Percentiles rank a stretch among this genome's conserved stretches.
phyloP scores from a whole-genome alignment of 2,329 filamentous ascomycete genomes.

The Exophiala sideris region DNA sequence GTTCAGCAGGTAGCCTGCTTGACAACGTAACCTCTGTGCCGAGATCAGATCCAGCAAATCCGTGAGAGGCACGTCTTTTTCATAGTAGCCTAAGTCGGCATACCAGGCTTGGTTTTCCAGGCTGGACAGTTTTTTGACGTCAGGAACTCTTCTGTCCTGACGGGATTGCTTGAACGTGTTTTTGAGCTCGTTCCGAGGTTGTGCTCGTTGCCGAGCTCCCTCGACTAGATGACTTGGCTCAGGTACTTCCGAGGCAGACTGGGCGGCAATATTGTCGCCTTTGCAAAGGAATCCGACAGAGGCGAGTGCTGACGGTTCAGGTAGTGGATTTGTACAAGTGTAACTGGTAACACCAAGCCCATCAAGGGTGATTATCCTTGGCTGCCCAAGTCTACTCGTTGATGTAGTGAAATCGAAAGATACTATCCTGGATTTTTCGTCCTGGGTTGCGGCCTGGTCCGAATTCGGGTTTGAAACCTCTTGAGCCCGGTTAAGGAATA shows the following conservation, averaged over 20 bases:
- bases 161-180: slow-evolving; percentile 18
- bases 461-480: slow-evolving; percentile 46
- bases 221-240: slow-evolving; percentile 6
- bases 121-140: slow-evolving; percentile 17
- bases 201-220: slow-evolving; percentile 13
- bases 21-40: slow-evolving; percentile 50
- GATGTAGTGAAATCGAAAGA: slow-evolving; percentile 60
- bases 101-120: slow-evolving; percentile 22
- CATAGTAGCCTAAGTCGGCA: slow-evolving; percentile 21
- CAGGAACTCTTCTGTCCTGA: slow-evolving; percentile 12
- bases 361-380: slow-evolving; percentile 52
- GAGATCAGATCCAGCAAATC: slow-evolving; percentile 42
- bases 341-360: slow-evolving; percentile 52
- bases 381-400: slow-evolving; percentile 43
- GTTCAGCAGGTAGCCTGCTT: slow-evolving; percentile 54
- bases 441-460: slow-evolving; percentile 41
- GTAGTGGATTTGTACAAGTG: slow-evolving; percentile 33
- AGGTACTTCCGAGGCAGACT: background rate
- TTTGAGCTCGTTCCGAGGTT: slow-evolving; percentile 18
- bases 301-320: slow-evolving; percentile 17
- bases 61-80: slow-evolving; percentile 33
- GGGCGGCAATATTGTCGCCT: slow-evolving; percentile 5
- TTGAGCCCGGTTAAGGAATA: slow-evolving; percentile 46
- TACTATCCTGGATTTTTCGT: slow-evolving; percentile 51
- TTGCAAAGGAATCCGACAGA: slow-evolving; percentile 18